Evolutionary conservation across 768 basidiomycete genomes (phyloP).

Genomic region (Trametes meyenii): DNA sequence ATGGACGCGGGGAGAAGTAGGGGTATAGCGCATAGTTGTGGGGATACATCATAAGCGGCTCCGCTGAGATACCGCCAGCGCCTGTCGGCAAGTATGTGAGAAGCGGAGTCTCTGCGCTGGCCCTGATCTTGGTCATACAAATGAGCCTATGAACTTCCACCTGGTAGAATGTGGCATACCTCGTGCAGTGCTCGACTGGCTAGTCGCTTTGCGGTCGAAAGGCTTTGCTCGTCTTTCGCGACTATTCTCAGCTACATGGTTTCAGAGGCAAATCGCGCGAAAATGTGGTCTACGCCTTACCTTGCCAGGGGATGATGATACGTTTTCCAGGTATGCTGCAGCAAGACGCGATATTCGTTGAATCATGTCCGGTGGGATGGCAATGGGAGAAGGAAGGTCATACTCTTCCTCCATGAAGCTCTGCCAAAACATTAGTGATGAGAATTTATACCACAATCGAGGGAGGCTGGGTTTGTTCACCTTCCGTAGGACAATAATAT

Average conservation of each 20-base stretch:
- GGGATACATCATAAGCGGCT: slow-evolving; percentile 30
- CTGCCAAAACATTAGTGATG: slow-evolving; percentile 21
- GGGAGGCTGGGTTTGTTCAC: slow-evolving; percentile 41
- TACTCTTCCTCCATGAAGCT: slow-evolving; percentile 37
- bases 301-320: slow-evolving; percentile 43
- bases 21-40: slow-evolving; percentile 68
- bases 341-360: slow-evolving; percentile 70
- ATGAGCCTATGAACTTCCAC: neutral
- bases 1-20: slow-evolving; percentile 52
- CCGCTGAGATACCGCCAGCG: slow-evolving; percentile 2
- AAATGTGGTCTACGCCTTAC: slow-evolving; percentile 34
- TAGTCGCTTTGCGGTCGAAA: slow-evolving; percentile 52
- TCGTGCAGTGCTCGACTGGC: slow-evolving; percentile 54
- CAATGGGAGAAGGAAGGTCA: slow-evolving; percentile 47
- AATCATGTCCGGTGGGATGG: slow-evolving; percentile 50
- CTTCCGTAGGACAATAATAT: slow-evolving; percentile 51
- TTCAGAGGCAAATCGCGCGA: no score
- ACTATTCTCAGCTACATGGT: slow-evolving; percentile 54
- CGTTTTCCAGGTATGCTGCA: slow-evolving; percentile 62
- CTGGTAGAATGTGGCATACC: slow-evolving; percentile 39
- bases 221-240: slow-evolving; percentile 46
- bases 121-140: neutral
- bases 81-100: slow-evolving; percentile 28
- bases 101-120: slow-evolving; percentile 12
- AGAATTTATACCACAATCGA: neutral